phyloP scores from a whole-genome alignment of 2,329 filamentous ascomycete genomes.

The Alternaria panax region DNA sequence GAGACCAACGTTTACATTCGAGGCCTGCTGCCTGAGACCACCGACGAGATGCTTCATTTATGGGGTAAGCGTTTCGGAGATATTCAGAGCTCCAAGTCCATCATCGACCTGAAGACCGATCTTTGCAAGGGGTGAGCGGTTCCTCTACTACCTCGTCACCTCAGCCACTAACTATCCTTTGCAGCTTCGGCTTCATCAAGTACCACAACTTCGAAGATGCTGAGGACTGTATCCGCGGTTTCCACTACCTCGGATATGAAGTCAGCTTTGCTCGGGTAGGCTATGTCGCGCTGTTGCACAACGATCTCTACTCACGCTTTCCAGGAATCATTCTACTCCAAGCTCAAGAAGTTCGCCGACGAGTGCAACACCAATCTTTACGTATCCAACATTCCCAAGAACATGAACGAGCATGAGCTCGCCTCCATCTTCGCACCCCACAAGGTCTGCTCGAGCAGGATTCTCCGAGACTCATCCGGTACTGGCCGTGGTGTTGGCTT shows the following conservation, averaged over 20 bases:
- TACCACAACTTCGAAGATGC: slow-evolving; percentile 88
- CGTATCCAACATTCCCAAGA: slow-evolving; percentile 93
- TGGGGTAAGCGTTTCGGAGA: slow-evolving; percentile 90
- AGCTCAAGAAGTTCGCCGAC: slow-evolving; percentile 95
- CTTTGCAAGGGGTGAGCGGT: slow-evolving; percentile 86
- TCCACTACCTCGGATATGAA: slow-evolving; percentile 94
- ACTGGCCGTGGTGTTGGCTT: slow-evolving; percentile 97
- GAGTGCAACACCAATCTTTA: slow-evolving; percentile 93
- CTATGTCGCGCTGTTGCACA: slow-evolving; percentile 16
- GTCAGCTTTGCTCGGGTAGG: slow-evolving; percentile 92
- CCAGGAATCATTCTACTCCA: slow-evolving; percentile 93
- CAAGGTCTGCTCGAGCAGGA: slow-evolving; percentile 90
- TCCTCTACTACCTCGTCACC: neutral
- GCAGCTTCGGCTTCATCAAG: slow-evolving; percentile 95
- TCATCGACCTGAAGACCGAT: slow-evolving; percentile 91
- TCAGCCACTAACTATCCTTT: slow-evolving; percentile 12
- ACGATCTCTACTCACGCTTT: slow-evolving; percentile 22
- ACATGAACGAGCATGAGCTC: slow-evolving; percentile 86
- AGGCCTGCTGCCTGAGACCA: slow-evolving; percentile 92
- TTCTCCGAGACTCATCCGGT: slow-evolving; percentile 88
- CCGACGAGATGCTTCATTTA: slow-evolving; percentile 82
- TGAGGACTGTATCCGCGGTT: slow-evolving; percentile 94
- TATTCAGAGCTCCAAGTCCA: slow-evolving; percentile 97
- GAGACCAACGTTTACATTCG: slow-evolving; percentile 99
- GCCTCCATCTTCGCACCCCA: slow-evolving; percentile 80